These are phyloP conservation scores for Themeda triandra DNA, from an alignment of 176 grass and related monocot species.

Conservation along the genomic window DNA sequence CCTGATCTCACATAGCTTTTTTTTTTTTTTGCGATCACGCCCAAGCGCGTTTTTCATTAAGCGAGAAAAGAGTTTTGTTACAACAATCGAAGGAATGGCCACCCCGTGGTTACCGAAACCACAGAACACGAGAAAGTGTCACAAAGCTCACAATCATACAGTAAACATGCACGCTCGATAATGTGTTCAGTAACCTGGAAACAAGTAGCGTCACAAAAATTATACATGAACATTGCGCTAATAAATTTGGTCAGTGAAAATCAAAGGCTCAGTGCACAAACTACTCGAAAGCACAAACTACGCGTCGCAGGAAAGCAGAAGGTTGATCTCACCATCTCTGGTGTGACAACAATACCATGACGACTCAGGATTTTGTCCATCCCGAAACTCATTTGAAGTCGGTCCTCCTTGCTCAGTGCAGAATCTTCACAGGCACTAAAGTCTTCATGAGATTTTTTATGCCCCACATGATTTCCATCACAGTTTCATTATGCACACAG, in stretches of 20 bases:
- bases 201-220: neutral
- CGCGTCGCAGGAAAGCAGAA: neutral
- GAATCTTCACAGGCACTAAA: neutral
- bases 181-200: neutral
- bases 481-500: neutral
- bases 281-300: neutral
- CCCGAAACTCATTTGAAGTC: neutral
- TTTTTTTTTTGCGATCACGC: no score
- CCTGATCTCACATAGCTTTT: no score
- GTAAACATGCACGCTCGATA: neutral
- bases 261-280: neutral
- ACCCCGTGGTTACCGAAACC: no score
- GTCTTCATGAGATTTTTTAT: neutral
- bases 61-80: no score
- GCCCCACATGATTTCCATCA: neutral
- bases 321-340: neutral
- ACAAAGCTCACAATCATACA: neutral
- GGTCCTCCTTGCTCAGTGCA: neutral
- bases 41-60: no score
- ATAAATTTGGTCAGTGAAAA: neutral
- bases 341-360: neutral
- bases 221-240: neutral
- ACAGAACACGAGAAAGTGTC: no score
- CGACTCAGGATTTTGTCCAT: neutral
- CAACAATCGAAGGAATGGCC: no score